Evolutionary conservation across 164 flowering plant species (phyloP).

Genomic region (Warburgia ugandensis): DNA sequence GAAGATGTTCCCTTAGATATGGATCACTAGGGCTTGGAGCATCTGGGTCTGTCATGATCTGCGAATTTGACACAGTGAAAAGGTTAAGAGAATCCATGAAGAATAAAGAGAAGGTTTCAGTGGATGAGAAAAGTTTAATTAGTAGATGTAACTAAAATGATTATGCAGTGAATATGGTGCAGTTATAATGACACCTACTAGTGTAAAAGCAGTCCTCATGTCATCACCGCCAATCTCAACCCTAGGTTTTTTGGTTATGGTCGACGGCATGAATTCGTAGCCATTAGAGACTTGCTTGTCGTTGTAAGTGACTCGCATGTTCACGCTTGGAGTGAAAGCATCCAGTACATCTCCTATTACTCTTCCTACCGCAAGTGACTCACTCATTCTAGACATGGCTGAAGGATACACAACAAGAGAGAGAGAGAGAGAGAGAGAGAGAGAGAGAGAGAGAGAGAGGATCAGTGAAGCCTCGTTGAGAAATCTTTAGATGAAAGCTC

Average conservation of each 20-base stretch:
- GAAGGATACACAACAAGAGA: too few relatives aligned
- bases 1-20: constrained; percentile 68
- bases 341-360: constrained; percentile 86
- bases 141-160: not conserved
- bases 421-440: too few relatives aligned
- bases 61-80: too few relatives aligned
- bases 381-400: constrained; percentile 34
- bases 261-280: constrained; percentile 60
- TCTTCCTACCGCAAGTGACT: constrained; percentile 61
- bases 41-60: constrained; percentile 93
- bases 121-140: not conserved
- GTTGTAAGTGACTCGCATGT: constrained; percentile 47
- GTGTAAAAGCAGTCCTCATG: constrained; percentile 67
- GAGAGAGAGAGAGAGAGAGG: too few relatives aligned
- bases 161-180: not conserved
- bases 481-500: too few relatives aligned
- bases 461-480: too few relatives aligned
- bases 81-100: not conserved
- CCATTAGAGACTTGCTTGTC: constrained; percentile 62
- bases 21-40: constrained; percentile 93
- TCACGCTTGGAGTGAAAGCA: constrained; percentile 42
- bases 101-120: not conserved
- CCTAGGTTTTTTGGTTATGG: constrained; percentile 43
- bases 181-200: constrained; percentile 42
- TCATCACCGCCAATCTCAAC: constrained; percentile 70